phyloP scores from a whole-genome alignment of 2,329 filamentous ascomycete genomes.

The Colletotrichum echinochloae region DNA sequence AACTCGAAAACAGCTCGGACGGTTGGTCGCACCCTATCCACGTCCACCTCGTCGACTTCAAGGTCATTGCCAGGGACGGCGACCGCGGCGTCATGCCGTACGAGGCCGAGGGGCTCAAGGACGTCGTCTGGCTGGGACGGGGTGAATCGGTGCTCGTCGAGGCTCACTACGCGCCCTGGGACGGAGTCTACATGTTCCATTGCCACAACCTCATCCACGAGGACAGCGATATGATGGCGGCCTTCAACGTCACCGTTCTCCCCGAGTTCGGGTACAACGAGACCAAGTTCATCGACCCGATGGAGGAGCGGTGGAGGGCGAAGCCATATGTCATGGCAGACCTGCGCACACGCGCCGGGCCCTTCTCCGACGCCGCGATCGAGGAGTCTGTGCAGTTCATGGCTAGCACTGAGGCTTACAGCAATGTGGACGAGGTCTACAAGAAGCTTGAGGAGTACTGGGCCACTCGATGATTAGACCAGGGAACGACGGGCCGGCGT shows the following conservation, averaged over 20 bases:
- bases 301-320: constrained; percentile 26
- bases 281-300: constrained; percentile 29
- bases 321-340: constrained; percentile 22
- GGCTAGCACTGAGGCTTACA: constrained; percentile 25
- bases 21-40: constrained; percentile 67
- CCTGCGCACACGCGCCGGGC: constrained; percentile 16
- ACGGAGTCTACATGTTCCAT: constrained; percentile 22
- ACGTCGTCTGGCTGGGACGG: constrained; percentile 65
- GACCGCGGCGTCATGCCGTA: constrained; percentile 60
- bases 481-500: neutral
- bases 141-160: constrained; percentile 60
- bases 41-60: constrained; percentile 70
- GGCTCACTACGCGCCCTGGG: constrained; percentile 22
- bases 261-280: constrained; percentile 45
- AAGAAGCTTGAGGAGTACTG: constrained; percentile 26
- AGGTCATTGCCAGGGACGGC: constrained; percentile 61
- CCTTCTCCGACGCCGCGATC: constrained; percentile 18
- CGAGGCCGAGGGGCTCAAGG: constrained; percentile 66
- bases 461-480: neutral
- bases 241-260: constrained; percentile 58
- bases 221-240: constrained; percentile 60
- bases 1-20: constrained; percentile 61
- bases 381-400: constrained; percentile 9
- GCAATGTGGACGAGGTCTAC: constrained; percentile 11
- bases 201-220: constrained; percentile 57